Evolutionary conservation across 352 stramenopile genomes (phyloP), one percentile per base, ranked within the genome.

Genomic region (Pythium aristosporum): DNA sequence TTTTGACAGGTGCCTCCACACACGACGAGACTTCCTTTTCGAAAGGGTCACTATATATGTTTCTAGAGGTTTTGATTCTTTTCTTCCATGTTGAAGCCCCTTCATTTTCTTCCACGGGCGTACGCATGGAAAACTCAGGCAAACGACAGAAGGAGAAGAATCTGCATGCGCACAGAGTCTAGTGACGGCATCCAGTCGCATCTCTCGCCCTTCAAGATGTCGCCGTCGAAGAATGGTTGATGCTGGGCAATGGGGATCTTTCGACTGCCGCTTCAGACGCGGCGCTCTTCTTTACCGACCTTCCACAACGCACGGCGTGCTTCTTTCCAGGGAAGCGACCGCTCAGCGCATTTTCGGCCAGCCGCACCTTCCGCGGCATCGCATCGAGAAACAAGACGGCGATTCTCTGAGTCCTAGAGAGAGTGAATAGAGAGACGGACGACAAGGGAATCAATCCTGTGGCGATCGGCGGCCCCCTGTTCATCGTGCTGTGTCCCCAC

Each of bases 11-110:
- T 53, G 11, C 6, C 23, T 13, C 0, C 9, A 34, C 13, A 21
- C 16, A 21, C 4, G 10, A 11, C 1, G 11, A 30, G 7, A 16
- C 7, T 47, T 30, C 15, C 0, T 18, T 37, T 55, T 5, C 3
- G 4, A 6, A 49, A 37, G 32, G 34, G 44, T 18, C 47, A 52
- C 11, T n/a, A 34, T 23, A 63, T 63, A 20, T 0, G 4, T 50
- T 37, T 49, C 32, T 21, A 39, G 9, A 63, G 57, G 57, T 56
- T 3, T 6, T 36, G n/a, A 30, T 41, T 46, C 15, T 32, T 60
- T 60, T 60, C 47, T 63, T 63, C 57, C 57, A 54, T 28, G 57
- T 63, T 63, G 57, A 63, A 63, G 57, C n/a, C 20, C 30, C 34
- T 43, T 20, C 39, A 9, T 20, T n/a, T 42, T 51, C 1, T 56